These are phyloP conservation scores for Podaxis rugospora DNA, from an alignment of 768 basidiomycete species.

Conservation along the genomic window DNA sequence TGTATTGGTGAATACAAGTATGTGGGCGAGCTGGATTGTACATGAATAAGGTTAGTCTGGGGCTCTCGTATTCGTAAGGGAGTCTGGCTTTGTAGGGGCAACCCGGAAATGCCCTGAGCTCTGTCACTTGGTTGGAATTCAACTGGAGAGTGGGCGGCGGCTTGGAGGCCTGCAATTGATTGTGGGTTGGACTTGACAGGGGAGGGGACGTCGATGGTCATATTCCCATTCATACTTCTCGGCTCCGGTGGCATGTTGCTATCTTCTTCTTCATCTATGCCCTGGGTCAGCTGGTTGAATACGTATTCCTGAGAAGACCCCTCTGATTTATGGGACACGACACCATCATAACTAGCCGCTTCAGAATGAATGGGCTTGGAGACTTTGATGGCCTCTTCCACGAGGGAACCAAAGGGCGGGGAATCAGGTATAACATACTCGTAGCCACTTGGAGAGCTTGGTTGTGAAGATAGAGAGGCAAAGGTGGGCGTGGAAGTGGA, in stretches of 20 bases:
- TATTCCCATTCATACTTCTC: neutral
- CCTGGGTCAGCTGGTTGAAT: slow-evolving; percentile 46
- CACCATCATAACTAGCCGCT: neutral
- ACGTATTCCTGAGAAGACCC: slow-evolving; percentile 33
- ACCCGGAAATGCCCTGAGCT: neutral
- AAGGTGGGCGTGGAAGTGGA: slow-evolving; percentile 17
- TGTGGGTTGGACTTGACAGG: neutral
- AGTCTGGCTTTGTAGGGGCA: neutral
- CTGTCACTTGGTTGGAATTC: neutral
- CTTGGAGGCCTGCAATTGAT: neutral
- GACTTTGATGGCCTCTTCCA: slow-evolving; percentile 10
- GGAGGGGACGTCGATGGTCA: neutral
- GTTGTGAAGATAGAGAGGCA: slow-evolving; percentile 23
- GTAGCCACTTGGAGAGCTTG: slow-evolving; percentile 11
- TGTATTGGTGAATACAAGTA: neutral
- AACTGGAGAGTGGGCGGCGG: neutral
- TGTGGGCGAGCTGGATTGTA: neutral
- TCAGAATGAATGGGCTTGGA: neutral
- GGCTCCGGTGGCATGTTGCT: neutral
- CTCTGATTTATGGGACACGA: slow-evolving; percentile 12
- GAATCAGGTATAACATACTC: slow-evolving; percentile 9
- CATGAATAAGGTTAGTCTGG: neutral
- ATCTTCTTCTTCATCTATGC: slow-evolving; percentile 18
- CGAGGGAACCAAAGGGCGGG: slow-evolving; percentile 11
- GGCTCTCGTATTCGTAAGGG: neutral